These are phyloP conservation scores for Candida nemodendra DNA, from an alignment of 805 yeast species.

Conservation along the genomic window DNA sequence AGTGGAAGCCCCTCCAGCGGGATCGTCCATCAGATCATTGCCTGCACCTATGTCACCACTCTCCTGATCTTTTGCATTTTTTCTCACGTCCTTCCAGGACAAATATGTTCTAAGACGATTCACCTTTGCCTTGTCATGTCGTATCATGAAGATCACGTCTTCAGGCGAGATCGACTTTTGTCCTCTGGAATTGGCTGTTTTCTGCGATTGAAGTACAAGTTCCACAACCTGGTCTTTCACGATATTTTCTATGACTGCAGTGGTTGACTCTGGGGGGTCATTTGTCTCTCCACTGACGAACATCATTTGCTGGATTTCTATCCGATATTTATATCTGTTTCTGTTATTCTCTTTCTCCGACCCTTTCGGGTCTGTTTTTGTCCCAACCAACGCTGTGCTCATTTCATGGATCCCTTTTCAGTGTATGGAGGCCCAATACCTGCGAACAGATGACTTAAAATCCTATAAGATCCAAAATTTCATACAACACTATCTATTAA, in stretches of 20 bases:
- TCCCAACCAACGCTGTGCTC: slow-evolving; percentile 1
- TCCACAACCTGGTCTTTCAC: slow-evolving; percentile 94
- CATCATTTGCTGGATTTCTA: slow-evolving; percentile 99
- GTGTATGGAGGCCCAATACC: no score
- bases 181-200: slow-evolving; percentile 75
- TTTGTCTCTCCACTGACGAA: slow-evolving; percentile 94
- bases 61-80: slow-evolving; percentile 63
- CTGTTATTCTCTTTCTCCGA: slow-evolving; percentile 21
- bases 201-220: slow-evolving; percentile 68
- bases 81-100: slow-evolving; percentile 96
- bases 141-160: slow-evolving; percentile 86
- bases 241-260: slow-evolving; percentile 91
- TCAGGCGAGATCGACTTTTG: slow-evolving; percentile 85
- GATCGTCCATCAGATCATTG: slow-evolving; percentile 33
- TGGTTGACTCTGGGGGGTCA: slow-evolving; percentile 90
- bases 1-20: slow-evolving; percentile 35
- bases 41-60: slow-evolving; percentile 44
- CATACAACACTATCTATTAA: no score
- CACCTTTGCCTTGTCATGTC: slow-evolving; percentile 94
- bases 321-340: slow-evolving; percentile 69
- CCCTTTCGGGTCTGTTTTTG: slow-evolving; percentile 2
- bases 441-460: no score
- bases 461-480: no score
- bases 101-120: slow-evolving; percentile 85
- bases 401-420: no score